Evolutionary conservation across 2,329 filamentous ascomycete genomes (phyloP).

Genomic region (Sporothrix brunneoviolacea): DNA sequence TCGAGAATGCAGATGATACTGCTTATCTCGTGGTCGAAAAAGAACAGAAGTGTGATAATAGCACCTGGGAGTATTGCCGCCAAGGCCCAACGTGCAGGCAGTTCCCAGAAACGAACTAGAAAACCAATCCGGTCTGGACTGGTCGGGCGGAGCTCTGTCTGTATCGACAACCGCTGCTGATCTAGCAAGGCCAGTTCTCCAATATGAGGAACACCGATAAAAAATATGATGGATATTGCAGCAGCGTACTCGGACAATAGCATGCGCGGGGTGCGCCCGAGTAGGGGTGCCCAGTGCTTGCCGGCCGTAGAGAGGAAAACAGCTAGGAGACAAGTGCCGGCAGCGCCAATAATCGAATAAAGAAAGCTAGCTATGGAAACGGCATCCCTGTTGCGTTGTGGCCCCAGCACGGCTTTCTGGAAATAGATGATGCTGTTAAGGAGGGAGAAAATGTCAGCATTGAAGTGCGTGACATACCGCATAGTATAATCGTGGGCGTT

Average conservation of each 20-base stretch:
- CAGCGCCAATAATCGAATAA: conserved; percentile 9
- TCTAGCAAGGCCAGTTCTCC: conserved; percentile 2
- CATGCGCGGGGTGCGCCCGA: conserved; percentile 8
- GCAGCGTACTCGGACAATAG: conserved; percentile 9
- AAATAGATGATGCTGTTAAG: conserved; percentile 12
- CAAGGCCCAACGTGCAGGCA: conserved; percentile 3
- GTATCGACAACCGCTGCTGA: conserved; percentile 7
- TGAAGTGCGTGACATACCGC: conserved; percentile 11
- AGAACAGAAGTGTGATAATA: conserved; percentile 8
- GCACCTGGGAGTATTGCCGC: conserved; percentile 7
- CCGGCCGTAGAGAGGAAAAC: conserved; percentile 7
- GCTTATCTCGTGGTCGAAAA: conserved; percentile 10
- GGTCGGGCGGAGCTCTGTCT: conserved; percentile 4
- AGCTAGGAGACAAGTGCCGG: conserved; percentile 6
- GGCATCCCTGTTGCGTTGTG: conserved; percentile 2
- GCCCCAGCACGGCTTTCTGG: conserved; percentile 9
- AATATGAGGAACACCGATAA: conserved; percentile 7
- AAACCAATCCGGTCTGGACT: conserved; percentile 4
- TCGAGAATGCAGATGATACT: conserved; percentile 9
- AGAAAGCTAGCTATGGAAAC: conserved; percentile 9
- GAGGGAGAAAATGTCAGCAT: conserved; percentile 9
- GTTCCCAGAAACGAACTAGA: conserved; percentile 10
- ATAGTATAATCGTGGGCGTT: conserved; percentile 12
- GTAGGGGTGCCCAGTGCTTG: conserved; percentile 8
- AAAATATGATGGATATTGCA: conserved; percentile 10